Evolutionary conservation across 306 rosid genomes (phyloP).

Genomic region (Carpinus fangiana): DNA sequence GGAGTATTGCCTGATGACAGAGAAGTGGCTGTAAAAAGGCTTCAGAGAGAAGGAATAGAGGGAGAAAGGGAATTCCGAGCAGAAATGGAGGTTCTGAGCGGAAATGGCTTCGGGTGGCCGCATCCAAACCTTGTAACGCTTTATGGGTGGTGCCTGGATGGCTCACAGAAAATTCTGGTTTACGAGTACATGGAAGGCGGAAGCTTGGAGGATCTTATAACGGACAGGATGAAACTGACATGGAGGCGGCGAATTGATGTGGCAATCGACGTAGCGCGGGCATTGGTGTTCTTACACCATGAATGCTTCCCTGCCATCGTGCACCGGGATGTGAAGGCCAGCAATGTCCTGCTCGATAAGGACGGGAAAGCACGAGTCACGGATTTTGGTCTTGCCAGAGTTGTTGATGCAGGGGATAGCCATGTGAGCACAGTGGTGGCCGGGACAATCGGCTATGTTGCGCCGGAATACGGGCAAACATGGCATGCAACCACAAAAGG

Average conservation of each 20-base stretch:
- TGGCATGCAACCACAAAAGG: conserved; percentile 96
- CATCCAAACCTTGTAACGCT: conserved; percentile 96
- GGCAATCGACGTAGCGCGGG: conserved; percentile 78
- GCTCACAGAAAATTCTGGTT: conserved; percentile 64
- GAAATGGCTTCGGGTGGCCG: conserved; percentile 82
- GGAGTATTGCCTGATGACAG: conserved; percentile 77
- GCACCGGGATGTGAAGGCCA: conserved; percentile 92
- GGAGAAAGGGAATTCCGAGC: conserved; percentile 91
- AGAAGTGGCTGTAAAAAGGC: conserved; percentile 90
- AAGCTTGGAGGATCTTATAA: conserved; percentile 74
- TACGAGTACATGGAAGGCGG: conserved; percentile 93
- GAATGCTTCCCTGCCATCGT: conserved; percentile 77
- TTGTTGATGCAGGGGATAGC: conserved; percentile 79
- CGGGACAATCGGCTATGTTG: conserved; percentile 92
- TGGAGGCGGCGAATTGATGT: conserved; percentile 67
- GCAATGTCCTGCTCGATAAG: conserved; percentile 78
- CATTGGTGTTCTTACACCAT: conserved; percentile 81
- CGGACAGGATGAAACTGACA: conserved; percentile 48
- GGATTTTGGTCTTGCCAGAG: conserved; percentile 90
- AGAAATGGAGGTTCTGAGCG: conserved; percentile 87
- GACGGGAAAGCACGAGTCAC: conserved; percentile 80
- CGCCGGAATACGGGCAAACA: conserved; percentile 93
- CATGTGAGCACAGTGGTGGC: conserved; percentile 97
- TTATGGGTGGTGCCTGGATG: conserved; percentile 82
- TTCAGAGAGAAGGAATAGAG: conserved; percentile 73